Conservation (phyloP, 305 asterid species). For the Petunia hybrid region DNA sequence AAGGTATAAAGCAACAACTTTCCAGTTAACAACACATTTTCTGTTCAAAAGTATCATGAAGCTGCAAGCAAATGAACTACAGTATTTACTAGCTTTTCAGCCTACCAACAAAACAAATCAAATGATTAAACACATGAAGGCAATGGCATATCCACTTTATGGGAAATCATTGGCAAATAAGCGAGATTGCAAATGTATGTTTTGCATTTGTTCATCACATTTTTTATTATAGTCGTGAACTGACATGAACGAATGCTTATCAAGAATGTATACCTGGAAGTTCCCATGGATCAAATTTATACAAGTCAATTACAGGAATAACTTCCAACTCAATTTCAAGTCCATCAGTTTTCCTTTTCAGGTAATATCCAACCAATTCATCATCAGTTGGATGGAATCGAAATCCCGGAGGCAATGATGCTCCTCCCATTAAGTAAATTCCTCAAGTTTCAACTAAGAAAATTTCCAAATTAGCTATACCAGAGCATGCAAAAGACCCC, state of each 20-base stretch:
- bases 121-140: background rate
- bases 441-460: conserved; percentile 6
- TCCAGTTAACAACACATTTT: background rate
- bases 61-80: background rate
- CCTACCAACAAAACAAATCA: background rate
- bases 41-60: background rate
- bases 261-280: conserved; percentile 48
- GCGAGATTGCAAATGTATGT: too few relatives aligned
- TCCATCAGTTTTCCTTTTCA: conserved; percentile 56
- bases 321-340: conserved; percentile 60
- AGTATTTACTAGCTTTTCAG: background rate
- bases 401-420: conserved; percentile 61
- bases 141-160: background rate
- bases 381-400: conserved; percentile 62
- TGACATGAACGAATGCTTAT: background rate
- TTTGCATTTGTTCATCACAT: too few relatives aligned
- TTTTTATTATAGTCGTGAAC: background rate
- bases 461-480: background rate
- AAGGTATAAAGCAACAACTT: conserved; percentile 35
- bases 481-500: background rate
- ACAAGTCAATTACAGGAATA: conserved; percentile 54
- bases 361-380: conserved; percentile 57
- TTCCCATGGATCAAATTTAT: conserved; percentile 62
- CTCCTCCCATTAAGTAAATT: conserved; percentile 42
- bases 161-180: too few relatives aligned